phyloP scores from a whole-genome alignment of 768 basidiomycete species.

The Tylopilus sp. region DNA sequence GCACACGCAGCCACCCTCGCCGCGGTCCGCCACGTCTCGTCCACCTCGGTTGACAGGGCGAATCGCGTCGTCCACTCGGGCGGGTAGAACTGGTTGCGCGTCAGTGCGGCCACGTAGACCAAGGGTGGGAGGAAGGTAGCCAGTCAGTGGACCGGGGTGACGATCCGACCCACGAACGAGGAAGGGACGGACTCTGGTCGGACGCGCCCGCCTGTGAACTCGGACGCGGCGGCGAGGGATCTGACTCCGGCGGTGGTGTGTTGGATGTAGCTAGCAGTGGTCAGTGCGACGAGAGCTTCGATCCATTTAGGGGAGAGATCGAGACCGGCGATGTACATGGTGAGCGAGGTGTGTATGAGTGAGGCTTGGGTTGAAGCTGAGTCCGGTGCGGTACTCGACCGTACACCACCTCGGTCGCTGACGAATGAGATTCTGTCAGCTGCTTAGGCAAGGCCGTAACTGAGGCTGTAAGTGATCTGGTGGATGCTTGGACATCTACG shows the following conservation, averaged over 20 bases:
- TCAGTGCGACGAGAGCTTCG: constrained; percentile 14
- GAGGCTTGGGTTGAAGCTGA: background rate
- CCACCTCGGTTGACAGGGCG: constrained; percentile 12
- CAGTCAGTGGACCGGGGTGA: constrained; percentile 25
- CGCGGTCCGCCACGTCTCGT: constrained; percentile 8
- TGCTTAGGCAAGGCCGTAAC: too few species aligned
- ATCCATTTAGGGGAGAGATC: constrained; percentile 5
- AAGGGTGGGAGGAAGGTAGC: constrained; percentile 19
- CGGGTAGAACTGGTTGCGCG: constrained; percentile 23
- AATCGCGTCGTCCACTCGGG: constrained; percentile 30
- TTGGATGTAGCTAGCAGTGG: constrained; percentile 9
- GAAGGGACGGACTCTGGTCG: constrained; percentile 12
- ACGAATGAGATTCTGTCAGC: too few species aligned
- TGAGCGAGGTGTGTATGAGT: background rate
- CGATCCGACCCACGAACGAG: constrained; percentile 18
- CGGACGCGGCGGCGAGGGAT: background rate
- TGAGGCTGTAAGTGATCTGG: too few species aligned
- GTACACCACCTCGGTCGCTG: too few species aligned
- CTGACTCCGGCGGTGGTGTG: background rate
- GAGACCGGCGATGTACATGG: constrained; percentile 20
- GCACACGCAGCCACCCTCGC: constrained; percentile 21
- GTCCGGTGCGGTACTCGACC: constrained; percentile 6
- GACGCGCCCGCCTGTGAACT: constrained; percentile 16
- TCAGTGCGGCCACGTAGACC: constrained; percentile 23
- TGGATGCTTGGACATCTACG: too few species aligned